A percentile compares a stretch with the other conserved stretches of the same genome.
Conservation (phyloP, 257 asterid species). For the Prunella vulgaris region DNA sequence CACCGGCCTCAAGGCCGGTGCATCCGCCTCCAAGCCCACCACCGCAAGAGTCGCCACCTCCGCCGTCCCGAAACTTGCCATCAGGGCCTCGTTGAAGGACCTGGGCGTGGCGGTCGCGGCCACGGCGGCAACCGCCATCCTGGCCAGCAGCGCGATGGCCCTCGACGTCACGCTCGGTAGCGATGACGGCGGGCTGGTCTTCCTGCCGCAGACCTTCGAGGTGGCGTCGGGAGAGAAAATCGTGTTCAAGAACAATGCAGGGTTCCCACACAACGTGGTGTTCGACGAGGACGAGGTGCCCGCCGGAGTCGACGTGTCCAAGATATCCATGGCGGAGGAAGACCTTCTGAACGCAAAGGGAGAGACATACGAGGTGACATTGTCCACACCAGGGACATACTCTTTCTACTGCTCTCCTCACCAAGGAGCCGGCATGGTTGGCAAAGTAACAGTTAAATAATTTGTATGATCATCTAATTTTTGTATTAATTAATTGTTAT, state of each 20-base stretch:
- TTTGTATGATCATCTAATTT: slow-evolving; percentile 18
- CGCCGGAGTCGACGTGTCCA: slow-evolving; percentile 62
- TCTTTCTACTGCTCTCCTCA: slow-evolving; percentile 83
- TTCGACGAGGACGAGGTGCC: slow-evolving; percentile 83
- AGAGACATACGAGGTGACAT: slow-evolving; percentile 54
- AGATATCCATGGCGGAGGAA: slow-evolving; percentile 71
- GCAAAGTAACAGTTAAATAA: slow-evolving; percentile 69
- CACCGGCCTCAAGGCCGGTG: slow-evolving; percentile 1
- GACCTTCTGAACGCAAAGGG: slow-evolving; percentile 59
- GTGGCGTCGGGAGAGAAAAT: slow-evolving; percentile 75
- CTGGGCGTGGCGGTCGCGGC: slow-evolving; percentile 59
- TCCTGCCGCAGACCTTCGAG: slow-evolving; percentile 46
- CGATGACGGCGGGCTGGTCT: slow-evolving; percentile 51
- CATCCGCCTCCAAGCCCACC: neutral
- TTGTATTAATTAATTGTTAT: neutral
- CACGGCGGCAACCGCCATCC: slow-evolving; percentile 58
- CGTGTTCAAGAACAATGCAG: slow-evolving; percentile 72
- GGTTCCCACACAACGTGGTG: slow-evolving; percentile 87
- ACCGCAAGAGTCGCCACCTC: slow-evolving; percentile 18
- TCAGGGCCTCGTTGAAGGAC: slow-evolving; percentile 65
- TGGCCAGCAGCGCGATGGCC: slow-evolving; percentile 73
- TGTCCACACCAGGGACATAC: slow-evolving; percentile 83
- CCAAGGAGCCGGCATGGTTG: slow-evolving; percentile 79
- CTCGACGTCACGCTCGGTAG: slow-evolving; percentile 55
- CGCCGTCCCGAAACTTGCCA: slow-evolving; percentile 34